Conservation (phyloP, 208 protist genomes). For the Acanthamoeba castellanii region DNA sequence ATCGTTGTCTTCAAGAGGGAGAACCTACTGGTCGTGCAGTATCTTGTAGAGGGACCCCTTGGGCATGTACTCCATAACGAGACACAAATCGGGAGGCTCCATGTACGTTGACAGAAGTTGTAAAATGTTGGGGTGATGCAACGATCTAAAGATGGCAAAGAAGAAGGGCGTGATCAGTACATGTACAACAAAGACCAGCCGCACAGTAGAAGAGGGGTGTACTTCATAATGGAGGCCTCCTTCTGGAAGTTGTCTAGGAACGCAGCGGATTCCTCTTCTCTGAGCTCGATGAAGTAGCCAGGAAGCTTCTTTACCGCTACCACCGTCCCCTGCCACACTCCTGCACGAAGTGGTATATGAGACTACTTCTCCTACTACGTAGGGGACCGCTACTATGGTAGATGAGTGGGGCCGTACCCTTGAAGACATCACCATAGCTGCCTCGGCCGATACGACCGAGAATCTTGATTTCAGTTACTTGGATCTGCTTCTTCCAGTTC, state of each 20-base stretch:
- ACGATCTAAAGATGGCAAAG: background rate
- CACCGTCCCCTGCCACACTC: slow-evolving; percentile 51
- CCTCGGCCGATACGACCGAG: slow-evolving; percentile 48
- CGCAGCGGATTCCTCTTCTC: slow-evolving; percentile 20
- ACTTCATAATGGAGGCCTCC: slow-evolving; percentile 70
- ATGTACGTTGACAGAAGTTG: slow-evolving; percentile 55
- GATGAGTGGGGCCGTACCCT: background rate
- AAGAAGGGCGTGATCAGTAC: background rate
- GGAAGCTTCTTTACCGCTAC: slow-evolving; percentile 72
- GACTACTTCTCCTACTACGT: background rate
- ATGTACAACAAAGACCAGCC: background rate
- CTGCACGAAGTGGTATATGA: background rate
- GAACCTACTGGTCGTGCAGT: slow-evolving; percentile 18
- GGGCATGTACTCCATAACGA: slow-evolving; percentile 75
- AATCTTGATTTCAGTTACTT: slow-evolving; percentile 61
- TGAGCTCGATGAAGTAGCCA: slow-evolving; percentile 39
- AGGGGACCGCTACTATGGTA: background rate
- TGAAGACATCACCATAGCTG: slow-evolving; percentile 67
- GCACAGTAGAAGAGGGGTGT: background rate
- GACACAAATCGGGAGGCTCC: slow-evolving; percentile 56
- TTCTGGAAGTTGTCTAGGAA: slow-evolving; percentile 66
- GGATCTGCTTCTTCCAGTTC: slow-evolving; percentile 30
- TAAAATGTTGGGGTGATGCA: slow-evolving; percentile 68
- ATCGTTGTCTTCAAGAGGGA: background rate
- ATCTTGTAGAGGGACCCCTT: slow-evolving; percentile 67